These are phyloP conservation scores for Boletus sp. DNA, from an alignment of 768 basidiomycete genomes.

Conservation along the genomic window DNA sequence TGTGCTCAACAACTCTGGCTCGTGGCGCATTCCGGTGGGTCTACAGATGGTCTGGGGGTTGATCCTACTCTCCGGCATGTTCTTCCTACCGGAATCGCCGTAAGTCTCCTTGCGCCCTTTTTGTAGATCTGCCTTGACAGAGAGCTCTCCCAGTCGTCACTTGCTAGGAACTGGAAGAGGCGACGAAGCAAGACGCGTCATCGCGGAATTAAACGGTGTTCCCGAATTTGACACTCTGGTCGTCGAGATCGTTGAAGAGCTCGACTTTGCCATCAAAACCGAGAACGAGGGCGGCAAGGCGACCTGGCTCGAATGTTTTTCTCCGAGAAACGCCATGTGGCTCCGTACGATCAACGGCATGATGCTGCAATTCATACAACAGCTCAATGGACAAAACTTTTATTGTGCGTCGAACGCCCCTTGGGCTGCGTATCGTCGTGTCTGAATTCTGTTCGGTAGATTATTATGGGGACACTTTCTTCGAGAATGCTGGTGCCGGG, in stretches of 20 bases:
- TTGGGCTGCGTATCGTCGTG: not conserved
- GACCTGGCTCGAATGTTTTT: conserved; percentile 79
- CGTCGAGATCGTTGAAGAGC: conserved; percentile 58
- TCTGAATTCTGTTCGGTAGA: conserved; percentile 40
- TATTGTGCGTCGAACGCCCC: conserved; percentile 50
- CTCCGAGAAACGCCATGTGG: conserved; percentile 63
- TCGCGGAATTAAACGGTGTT: conserved; percentile 67
- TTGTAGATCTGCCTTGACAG: not conserved
- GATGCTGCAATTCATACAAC: conserved; percentile 81
- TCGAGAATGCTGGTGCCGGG: conserved; percentile 68
- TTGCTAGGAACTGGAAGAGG: conserved; percentile 56
- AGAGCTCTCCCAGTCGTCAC: conserved; percentile 51
- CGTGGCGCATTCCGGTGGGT: conserved; percentile 76
- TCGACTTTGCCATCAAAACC: conserved; percentile 60
- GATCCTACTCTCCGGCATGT: conserved; percentile 63
- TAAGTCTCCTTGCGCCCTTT: conserved; percentile 31
- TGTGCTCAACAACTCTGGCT: conserved; percentile 51
- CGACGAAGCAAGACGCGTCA: conserved; percentile 57
- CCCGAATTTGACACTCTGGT: conserved; percentile 57
- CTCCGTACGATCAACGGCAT: conserved; percentile 77
- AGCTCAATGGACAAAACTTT: conserved; percentile 80
- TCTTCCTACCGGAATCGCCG: conserved; percentile 81
- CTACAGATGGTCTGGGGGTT: conserved; percentile 71
- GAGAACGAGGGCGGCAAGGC: conserved; percentile 83
- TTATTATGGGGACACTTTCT: conserved; percentile 81